Percentiles rank a stretch among this genome's conserved stretches.
phyloP scores from a whole-genome alignment of 2,329 filamentous ascomycete species.

The Fusarium cyanostomum region DNA sequence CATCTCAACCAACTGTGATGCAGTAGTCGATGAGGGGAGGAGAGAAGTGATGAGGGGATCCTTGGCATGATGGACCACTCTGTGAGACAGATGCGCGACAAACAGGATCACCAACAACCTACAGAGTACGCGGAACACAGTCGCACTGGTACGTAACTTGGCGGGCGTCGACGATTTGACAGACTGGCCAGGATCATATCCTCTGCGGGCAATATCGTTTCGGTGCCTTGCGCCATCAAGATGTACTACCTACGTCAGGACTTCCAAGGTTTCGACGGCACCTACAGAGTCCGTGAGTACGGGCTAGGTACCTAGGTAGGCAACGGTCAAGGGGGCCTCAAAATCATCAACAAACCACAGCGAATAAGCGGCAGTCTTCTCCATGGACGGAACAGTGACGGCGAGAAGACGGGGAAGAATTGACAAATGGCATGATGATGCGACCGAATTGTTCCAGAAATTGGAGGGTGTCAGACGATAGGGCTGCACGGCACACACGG shows the following conservation, averaged over 20 bases:
- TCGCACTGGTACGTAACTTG: too few relatives aligned
- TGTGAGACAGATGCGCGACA: slow-evolving; percentile 20
- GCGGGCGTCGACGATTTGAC: slow-evolving; percentile 30
- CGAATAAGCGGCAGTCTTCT: background rate
- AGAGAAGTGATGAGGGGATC: slow-evolving; percentile 1
- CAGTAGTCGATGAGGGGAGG: background rate
- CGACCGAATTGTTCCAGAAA: background rate
- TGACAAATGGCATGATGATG: slow-evolving; percentile 27
- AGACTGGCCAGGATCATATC: slow-evolving; percentile 12
- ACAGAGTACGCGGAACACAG: too few relatives aligned
- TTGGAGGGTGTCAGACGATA: background rate
- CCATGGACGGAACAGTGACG: background rate
- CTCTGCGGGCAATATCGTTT: background rate
- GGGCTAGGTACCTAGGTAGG: background rate
- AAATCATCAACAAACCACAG: background rate
- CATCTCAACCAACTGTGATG: background rate
- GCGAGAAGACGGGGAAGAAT: background rate
- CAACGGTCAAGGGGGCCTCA: background rate
- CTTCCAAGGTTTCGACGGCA: background rate
- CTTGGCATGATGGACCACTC: background rate
- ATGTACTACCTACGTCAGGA: slow-evolving; percentile 27
- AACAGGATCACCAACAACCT: background rate
- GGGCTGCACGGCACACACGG: slow-evolving; percentile 1
- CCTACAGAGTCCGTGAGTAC: background rate
- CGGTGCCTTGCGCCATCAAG: slow-evolving; percentile 30